These are phyloP conservation scores for Przewalskia tangutica DNA, from an alignment of 257 asterid species.

Conservation along the genomic window DNA sequence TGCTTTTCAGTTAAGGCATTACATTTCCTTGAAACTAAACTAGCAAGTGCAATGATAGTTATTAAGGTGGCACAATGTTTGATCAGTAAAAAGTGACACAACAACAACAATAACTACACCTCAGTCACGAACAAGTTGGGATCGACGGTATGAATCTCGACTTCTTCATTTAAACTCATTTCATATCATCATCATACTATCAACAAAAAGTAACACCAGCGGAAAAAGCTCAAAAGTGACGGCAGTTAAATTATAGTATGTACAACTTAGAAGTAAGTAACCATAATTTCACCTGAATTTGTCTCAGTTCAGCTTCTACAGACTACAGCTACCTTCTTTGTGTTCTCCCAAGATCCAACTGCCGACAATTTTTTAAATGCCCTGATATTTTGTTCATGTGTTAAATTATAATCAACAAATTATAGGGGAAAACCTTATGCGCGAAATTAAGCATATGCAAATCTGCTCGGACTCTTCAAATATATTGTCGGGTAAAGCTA, in stretches of 20 bases:
- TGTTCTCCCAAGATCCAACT: constrained; percentile 49
- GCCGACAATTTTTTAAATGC: constrained; percentile 36
- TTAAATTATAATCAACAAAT: neutral
- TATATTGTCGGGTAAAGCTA: neutral
- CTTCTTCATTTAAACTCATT: too few relatives aligned
- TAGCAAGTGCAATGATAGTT: neutral
- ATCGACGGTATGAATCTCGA: too few relatives aligned
- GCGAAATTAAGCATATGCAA: neutral
- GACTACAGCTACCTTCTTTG: constrained; percentile 35
- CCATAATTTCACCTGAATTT: constrained; percentile 33
- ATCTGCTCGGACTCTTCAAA: neutral
- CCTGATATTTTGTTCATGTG: constrained; percentile 21
- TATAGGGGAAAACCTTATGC: neutral
- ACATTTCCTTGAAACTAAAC: neutral
- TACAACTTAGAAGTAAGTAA: neutral
- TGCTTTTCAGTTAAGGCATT: neutral
- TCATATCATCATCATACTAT: too few relatives aligned
- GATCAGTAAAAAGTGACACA: neutral
- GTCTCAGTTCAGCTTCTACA: constrained; percentile 38
- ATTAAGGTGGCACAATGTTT: neutral
- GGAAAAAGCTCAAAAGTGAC: neutral
- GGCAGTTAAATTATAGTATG: neutral
- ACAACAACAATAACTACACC: too few relatives aligned
- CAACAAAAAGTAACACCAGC: neutral
- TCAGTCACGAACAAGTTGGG: too few relatives aligned